These are phyloP conservation scores for Termitomyces sp. DNA, from an alignment of 768 basidiomycete genomes.

Conservation along the genomic window DNA sequence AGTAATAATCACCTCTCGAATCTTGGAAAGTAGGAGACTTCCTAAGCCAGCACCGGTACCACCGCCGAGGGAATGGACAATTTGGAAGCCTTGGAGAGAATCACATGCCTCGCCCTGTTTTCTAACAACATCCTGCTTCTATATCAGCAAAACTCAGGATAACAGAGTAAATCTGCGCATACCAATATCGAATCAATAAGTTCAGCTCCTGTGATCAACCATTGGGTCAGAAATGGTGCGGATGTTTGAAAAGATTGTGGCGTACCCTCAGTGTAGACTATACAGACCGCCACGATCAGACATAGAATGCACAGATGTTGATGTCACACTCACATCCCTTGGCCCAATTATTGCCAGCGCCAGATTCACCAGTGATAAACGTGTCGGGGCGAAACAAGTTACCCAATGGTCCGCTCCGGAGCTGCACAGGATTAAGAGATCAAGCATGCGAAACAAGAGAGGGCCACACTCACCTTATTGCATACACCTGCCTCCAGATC, in stretches of 20 bases:
- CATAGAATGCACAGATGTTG: neutral
- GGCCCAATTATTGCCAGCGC: slow-evolving; percentile 94
- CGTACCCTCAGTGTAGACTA: slow-evolving; percentile 86
- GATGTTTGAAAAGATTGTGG: neutral
- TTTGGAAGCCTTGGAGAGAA: slow-evolving; percentile 85
- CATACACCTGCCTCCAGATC: slow-evolving; percentile 89
- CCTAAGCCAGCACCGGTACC: slow-evolving; percentile 89
- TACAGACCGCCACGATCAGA: neutral
- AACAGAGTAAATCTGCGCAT: slow-evolving; percentile 3
- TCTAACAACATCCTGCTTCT: slow-evolving; percentile 61
- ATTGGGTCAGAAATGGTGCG: neutral
- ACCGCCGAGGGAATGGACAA: slow-evolving; percentile 87
- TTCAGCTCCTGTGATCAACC: slow-evolving; percentile 63
- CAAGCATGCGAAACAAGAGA: neutral
- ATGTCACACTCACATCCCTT: slow-evolving; percentile 69
- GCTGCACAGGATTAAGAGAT: slow-evolving; percentile 25
- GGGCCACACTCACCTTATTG: slow-evolving; percentile 48
- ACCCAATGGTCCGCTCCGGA: slow-evolving; percentile 67
- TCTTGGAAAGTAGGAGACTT: slow-evolving; percentile 71
- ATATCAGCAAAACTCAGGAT: neutral
- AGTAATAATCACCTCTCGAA: slow-evolving; percentile 54
- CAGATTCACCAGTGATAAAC: slow-evolving; percentile 54
- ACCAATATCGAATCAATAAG: slow-evolving; percentile 81
- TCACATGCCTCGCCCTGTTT: slow-evolving; percentile 80
- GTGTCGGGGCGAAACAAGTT: slow-evolving; percentile 84